Percentiles rank a stretch among this genome's conserved stretches.
phyloP scores from a whole-genome alignment of 768 basidiomycete species.

The Amanita pallidorosea region DNA sequence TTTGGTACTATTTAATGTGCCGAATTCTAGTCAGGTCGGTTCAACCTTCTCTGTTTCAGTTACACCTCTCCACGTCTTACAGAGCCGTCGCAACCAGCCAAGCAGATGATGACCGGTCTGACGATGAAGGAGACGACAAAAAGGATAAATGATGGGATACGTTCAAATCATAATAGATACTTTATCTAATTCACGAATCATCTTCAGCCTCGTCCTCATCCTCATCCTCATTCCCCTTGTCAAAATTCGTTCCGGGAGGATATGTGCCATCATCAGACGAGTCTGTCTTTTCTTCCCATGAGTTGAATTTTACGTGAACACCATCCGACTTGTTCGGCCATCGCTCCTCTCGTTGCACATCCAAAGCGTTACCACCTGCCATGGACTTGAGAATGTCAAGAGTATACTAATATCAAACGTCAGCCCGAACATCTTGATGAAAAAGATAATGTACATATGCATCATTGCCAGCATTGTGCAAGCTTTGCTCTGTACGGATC shows the following conservation, averaged over 20 bases:
- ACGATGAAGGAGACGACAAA: slow-evolving; percentile 52
- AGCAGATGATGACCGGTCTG: slow-evolving; percentile 69
- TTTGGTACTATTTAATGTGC: slow-evolving; percentile 86
- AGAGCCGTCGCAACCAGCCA: slow-evolving; percentile 42
- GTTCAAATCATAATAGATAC: neutral
- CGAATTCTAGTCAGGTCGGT: slow-evolving; percentile 65
- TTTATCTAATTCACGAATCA: neutral
- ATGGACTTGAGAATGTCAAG: slow-evolving; percentile 55
- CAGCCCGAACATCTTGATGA: neutral
- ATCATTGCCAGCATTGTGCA: slow-evolving; percentile 86
- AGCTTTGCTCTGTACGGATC: slow-evolving; percentile 35
- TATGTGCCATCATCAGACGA: slow-evolving; percentile 24
- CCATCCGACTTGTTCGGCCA: slow-evolving; percentile 59
- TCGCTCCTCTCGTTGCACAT: slow-evolving; percentile 65
- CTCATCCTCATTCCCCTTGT: neutral
- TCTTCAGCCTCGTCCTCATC: neutral
- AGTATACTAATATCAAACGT: slow-evolving; percentile 42
- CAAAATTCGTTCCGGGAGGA: neutral
- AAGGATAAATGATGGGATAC: slow-evolving; percentile 16
- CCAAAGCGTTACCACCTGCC: slow-evolving; percentile 65
- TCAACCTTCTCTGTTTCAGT: neutral
- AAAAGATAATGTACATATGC: slow-evolving; percentile 50
- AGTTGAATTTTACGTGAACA: slow-evolving; percentile 46
- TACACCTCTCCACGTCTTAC: slow-evolving; percentile 7
- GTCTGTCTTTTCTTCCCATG: slow-evolving; percentile 49